phyloP scores from a whole-genome alignment of 768 basidiomycete species.

The Phanerochaete sordida region DNA sequence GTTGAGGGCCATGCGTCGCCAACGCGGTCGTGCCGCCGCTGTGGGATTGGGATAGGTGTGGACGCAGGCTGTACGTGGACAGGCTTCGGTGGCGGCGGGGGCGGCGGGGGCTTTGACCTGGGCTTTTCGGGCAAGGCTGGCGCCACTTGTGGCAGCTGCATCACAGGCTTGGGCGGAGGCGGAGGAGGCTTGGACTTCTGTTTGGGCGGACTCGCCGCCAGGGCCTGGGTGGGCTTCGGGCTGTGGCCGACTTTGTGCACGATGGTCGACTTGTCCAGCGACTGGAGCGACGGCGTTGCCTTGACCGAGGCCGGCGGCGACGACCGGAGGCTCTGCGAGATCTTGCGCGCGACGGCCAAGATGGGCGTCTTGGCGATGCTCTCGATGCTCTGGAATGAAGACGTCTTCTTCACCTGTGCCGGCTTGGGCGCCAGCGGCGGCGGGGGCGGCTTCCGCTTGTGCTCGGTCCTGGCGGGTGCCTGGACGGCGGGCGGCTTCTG shows the following conservation, averaged over 20 bases:
- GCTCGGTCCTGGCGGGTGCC: neutral
- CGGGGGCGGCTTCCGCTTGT: neutral
- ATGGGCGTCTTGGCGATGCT: neutral
- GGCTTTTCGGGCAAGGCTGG: neutral
- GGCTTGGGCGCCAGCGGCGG: neutral
- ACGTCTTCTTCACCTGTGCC: neutral
- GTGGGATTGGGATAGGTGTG: neutral
- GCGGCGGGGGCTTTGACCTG: neutral
- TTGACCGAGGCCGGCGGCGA: neutral
- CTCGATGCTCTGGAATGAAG: neutral
- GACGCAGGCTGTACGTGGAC: neutral
- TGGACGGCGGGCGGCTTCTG: neutral
- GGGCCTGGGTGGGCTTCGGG: neutral
- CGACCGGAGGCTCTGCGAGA: neutral
- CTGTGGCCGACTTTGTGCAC: neutral
- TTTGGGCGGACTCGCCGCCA: neutral
- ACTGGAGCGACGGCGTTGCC: neutral
- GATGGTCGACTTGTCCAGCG: neutral
- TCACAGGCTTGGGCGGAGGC: neutral
- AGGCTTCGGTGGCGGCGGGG: neutral
- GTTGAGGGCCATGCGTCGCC: too few species aligned
- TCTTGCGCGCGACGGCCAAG: neutral
- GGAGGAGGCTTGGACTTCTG: neutral
- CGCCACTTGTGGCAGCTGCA: neutral
- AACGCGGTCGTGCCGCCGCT: too few species aligned